phyloP scores from a whole-genome alignment of 176 grass and related monocot genomes.

The Aegilops speltoides region DNA sequence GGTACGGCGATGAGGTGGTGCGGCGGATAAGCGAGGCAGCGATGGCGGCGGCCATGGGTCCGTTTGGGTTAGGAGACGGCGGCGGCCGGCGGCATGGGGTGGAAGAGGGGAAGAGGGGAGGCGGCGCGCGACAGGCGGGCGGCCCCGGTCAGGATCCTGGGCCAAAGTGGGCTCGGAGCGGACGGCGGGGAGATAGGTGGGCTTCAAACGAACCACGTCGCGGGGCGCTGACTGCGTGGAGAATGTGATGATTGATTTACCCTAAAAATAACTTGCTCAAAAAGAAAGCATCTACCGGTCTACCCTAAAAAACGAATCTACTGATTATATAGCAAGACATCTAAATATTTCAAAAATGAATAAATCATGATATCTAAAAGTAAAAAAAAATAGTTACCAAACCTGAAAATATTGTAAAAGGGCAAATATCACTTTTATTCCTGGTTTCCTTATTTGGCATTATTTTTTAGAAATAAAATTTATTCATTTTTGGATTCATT shows the following conservation, averaged over 20 bases:
- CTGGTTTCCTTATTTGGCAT: no score
- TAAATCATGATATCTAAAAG: no score
- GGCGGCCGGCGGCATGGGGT: conserved; percentile 15
- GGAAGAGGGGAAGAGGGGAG: conserved; percentile 18
- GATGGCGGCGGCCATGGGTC: conserved; percentile 33
- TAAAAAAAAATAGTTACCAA: no score
- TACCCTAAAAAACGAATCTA: no score
- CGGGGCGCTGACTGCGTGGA: background rate
- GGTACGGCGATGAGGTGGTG: conserved; percentile 17
- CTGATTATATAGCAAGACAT: no score
- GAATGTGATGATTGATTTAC: background rate
- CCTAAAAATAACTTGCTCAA: no score
- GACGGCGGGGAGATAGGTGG: background rate
- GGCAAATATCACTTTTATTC: no score
- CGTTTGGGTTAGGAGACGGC: conserved; percentile 4
- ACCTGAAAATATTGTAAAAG: no score
- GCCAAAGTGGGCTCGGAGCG: conserved; percentile 27
- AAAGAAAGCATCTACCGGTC: no score
- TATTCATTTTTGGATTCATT: no score
- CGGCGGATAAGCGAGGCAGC: conserved; percentile 30
- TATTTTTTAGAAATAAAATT: no score
- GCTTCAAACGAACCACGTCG: background rate
- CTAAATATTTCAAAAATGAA: no score
- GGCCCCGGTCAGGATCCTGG: conserved; percentile 17
- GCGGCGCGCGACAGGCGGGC: conserved; percentile 36